A percentile compares a stretch with the other conserved stretches of the same genome.
Conservation (phyloP, 768 basidiomycete species). For the Rhizopogon rudus region DNA sequence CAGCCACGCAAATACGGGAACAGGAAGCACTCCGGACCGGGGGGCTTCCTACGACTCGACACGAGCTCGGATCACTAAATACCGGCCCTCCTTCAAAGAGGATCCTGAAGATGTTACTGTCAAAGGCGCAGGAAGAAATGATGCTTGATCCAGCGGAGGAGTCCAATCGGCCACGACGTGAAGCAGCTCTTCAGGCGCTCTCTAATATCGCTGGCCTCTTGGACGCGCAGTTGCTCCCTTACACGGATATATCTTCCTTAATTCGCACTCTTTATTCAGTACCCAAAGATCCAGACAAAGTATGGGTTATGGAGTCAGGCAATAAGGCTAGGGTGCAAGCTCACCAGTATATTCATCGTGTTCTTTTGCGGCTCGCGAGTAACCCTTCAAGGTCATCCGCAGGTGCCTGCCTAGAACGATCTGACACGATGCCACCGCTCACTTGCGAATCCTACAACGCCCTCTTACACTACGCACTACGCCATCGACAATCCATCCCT, state of each 20-base stretch:
- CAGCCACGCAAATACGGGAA: conserved; percentile 17
- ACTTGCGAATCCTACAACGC: conserved; percentile 48
- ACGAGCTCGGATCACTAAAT: conserved; percentile 4
- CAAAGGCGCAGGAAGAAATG: conserved; percentile 25
- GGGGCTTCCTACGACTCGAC: conserved; percentile 13
- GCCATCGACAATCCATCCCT: conserved; percentile 46
- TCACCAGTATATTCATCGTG: conserved; percentile 43
- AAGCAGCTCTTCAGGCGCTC: conserved; percentile 51
- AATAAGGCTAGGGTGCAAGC: conserved; percentile 30
- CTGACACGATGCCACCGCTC: conserved; percentile 26
- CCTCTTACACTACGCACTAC: conserved; percentile 63
- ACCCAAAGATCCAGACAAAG: conserved; percentile 34
- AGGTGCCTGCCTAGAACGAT: conserved; percentile 4
- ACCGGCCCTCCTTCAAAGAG: conserved; percentile 21
- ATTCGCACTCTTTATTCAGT: conserved; percentile 42
- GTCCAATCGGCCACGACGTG: conserved; percentile 16
- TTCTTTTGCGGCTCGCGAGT: conserved; percentile 37
- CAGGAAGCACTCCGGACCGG: conserved; percentile 10
- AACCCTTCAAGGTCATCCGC: conserved; percentile 5
- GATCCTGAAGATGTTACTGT: conserved; percentile 28
- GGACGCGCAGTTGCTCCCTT: conserved; percentile 45
- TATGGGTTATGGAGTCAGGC: conserved; percentile 31
- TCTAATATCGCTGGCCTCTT: conserved; percentile 52
- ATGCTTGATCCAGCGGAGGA: conserved; percentile 17
- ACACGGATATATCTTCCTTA: conserved; percentile 38